Evolutionary conservation across 2,329 filamentous ascomycete genomes (phyloP), one percentile per base, ranked within the genome.

Genomic region (Paramyrothecium roridum): DNA sequence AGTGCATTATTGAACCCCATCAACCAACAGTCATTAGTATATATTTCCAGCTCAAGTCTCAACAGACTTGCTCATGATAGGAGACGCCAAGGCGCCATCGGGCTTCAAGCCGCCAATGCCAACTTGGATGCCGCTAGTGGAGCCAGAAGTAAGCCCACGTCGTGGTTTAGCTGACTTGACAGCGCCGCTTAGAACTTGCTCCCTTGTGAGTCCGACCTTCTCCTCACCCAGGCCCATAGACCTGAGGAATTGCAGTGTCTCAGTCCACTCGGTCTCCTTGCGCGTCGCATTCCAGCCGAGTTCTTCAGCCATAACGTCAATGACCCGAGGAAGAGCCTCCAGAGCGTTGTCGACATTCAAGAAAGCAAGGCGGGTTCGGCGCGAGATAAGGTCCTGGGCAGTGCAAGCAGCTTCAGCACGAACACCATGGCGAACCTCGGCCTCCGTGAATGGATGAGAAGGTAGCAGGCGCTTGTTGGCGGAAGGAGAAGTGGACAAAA

Each of bases 391-490:
- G 67, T 91, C 88, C 48, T 87, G 81, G 2, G 87, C 86, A 3
- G 86, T 89, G 69, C 89, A 85, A 2, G 88, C 88, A 56, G 89
- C 87, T 72, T 91, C 88, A 67, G 88, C 81, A 56, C 86, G 84
- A 21, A 89, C 81, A 11, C 86, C 87, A 70, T 90, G 89, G 37
- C 86, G 82, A 34, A 91, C 78, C 70, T 91, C 88, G 30, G 87
- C 87, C 63, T 91, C 88, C 54, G 90, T 79, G 69, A 88, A 90
- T 34, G 89, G 88, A 67, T 90, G 88, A 16, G 87, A 73, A 1
- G 81, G 69, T 3, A 86, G 81, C 52, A 91, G 80, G 45, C 87
- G 85, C 59, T 80, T 76, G 56, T 85, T 86, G 0, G 85, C 80
- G 2, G 80, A 30, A 19, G 62, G 52, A 8, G 74, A 57, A 76